A percentile compares a stretch with the other conserved stretches of the same genome.
These are phyloP conservation scores for Dipteronia dyeriana DNA, from an alignment of 345 rosid genomes.

Conservation along the genomic window DNA sequence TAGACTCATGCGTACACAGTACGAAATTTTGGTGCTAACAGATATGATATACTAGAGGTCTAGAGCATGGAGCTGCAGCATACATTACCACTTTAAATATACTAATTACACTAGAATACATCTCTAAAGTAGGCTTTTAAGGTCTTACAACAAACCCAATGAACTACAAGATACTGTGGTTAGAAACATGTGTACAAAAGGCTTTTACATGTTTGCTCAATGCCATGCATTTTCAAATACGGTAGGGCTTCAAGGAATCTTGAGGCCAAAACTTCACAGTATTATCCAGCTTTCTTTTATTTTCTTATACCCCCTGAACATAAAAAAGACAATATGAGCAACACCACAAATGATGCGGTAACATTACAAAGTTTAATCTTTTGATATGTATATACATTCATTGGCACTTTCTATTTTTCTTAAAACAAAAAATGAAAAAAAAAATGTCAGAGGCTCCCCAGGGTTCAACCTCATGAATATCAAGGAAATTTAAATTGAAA, in stretches of 20 bases:
- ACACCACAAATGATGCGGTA: background rate
- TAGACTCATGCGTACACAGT: no score
- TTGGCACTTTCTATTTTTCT: background rate
- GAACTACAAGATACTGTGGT: background rate
- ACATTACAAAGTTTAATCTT: background rate
- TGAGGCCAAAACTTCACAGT: conserved; percentile 8
- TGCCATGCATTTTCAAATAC: background rate
- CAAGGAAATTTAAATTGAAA: background rate
- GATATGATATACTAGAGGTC: background rate
- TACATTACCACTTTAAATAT: background rate
- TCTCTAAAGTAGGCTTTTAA: conserved; percentile 13
- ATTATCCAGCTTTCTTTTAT: background rate
- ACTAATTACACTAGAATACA: conserved; percentile 23
- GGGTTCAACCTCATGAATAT: background rate
- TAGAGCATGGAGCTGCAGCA: background rate
- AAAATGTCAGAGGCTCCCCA: background rate
- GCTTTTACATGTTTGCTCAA: conserved; percentile 21
- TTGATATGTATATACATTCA: background rate
- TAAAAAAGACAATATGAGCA: background rate
- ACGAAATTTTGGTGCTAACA: no score
- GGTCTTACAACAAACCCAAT: conserved; percentile 7
- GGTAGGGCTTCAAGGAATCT: conserved; percentile 14
- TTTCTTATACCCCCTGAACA: conserved; percentile 32
- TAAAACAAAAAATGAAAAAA: no score
- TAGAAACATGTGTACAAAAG: background rate